Percentiles rank a stretch among this genome's conserved stretches.
Conservation (phyloP, 805 yeast species). For the Myxozyma neotropica region DNA sequence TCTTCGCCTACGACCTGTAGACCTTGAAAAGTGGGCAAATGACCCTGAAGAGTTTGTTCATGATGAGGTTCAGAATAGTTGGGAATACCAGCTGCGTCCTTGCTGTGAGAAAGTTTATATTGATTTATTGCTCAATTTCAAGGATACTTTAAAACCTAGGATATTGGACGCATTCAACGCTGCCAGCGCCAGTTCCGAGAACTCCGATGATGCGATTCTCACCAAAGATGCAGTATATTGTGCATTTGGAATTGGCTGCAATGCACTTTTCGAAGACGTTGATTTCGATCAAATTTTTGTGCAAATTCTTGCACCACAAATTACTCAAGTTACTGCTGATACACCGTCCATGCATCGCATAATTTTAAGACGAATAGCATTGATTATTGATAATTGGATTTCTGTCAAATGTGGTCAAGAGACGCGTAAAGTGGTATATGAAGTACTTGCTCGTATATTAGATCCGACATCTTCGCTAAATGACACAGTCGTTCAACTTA, state of each 20-base stretch:
- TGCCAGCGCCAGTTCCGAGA: constrained; percentile 1
- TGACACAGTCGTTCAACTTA: constrained; percentile 79
- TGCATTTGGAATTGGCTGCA: constrained; percentile 78
- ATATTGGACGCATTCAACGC: constrained; percentile 22
- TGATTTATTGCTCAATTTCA: constrained; percentile 67
- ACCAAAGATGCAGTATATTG: constrained; percentile 78
- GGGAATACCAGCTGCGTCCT: constrained; percentile 82
- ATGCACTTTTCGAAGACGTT: constrained; percentile 63
- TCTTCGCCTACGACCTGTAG: constrained; percentile 70
- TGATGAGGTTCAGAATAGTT: constrained; percentile 73
- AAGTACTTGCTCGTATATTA: constrained; percentile 56
- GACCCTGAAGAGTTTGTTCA: constrained; percentile 95
- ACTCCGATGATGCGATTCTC: constrained; percentile 51
- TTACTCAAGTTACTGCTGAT: constrained; percentile 36
- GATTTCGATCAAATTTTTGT: constrained; percentile 63
- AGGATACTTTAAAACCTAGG: constrained; percentile 53
- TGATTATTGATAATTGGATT: constrained; percentile 81
- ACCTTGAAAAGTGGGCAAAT: constrained; percentile 75
- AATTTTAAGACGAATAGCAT: constrained; percentile 73
- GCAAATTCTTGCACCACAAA: constrained; percentile 65
- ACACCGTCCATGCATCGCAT: constrained; percentile 57
- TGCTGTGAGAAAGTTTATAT: constrained; percentile 86
- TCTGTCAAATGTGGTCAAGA: constrained; percentile 63
- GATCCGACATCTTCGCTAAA: constrained; percentile 50
- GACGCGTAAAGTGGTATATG: constrained; percentile 60